Base-by-base conservation (phyloP, 305 asterid genomes). In the Stenogyne calaminthoides region DNA sequence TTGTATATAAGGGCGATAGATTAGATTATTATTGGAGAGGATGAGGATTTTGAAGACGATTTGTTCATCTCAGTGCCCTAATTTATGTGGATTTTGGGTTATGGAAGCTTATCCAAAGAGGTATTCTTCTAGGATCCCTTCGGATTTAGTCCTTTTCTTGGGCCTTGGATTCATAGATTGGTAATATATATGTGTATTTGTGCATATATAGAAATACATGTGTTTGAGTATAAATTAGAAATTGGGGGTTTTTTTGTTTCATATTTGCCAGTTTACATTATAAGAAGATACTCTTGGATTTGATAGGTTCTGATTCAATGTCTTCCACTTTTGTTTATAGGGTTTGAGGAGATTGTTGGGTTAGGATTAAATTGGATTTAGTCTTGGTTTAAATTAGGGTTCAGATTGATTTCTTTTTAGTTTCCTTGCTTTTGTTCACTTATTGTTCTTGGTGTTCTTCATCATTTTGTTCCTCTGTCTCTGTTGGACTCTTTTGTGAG, bases 131-230 rank as follows among this genome's bases (percentile, higher is more conserved):
- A 85, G 83, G 81, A 85, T 85, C 85, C 87, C 89, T 19, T 85
- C 89, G 49, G 87, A 85, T 78, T 82, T 85, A 71, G 85, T 85
- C 25, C 87, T 85, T 44, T 85, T 85, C 72, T 69, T 85, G 65
- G 89, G 89, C 61, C 87, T 85, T 67, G 89, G 89, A 42, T 84
- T 84, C 86, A 83, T 85, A 59, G 89, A 85, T 75, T 85, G 89
- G 89, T 85, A 85, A 77, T 52, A 32, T 56, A 12, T 42, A 54
- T 61, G 15, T 6, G 0, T 34, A 25, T 1, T 15, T 46, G 49
- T 34, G 22, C 29, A 47, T 29, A 16, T 9, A 29, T 25, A 25
- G 8, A 37, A 47, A 70, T 9, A 46, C 25, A 57, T 20, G 11
- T 40, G 19, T 63, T 63, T 73, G 69, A 2, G 42, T 62, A 64